These are phyloP conservation scores for Aspergillus puulaauensis DNA, from an alignment of 2,329 filamentous ascomycete species.

Conservation along the genomic window DNA sequence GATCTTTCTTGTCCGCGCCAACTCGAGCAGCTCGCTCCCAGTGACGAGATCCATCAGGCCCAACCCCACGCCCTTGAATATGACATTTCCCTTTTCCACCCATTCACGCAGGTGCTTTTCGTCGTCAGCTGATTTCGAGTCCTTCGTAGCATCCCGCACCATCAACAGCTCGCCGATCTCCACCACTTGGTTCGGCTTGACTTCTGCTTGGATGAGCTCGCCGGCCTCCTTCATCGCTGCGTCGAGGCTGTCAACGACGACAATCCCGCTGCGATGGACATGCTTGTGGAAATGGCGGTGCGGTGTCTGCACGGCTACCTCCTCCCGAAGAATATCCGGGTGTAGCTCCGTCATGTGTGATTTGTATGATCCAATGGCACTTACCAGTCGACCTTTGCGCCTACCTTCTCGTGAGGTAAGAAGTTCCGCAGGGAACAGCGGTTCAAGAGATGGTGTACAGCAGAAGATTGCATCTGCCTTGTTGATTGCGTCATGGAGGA, in stretches of 20 bases:
- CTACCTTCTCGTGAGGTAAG: constrained; percentile 61
- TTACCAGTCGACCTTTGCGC: constrained; percentile 45
- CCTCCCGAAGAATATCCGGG: constrained; percentile 68
- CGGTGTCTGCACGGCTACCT: constrained; percentile 47
- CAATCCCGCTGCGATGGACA: constrained; percentile 57
- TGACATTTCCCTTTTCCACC: constrained; percentile 63
- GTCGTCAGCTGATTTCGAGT: constrained; percentile 27
- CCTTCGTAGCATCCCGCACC: constrained; percentile 53
- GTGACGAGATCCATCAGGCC: constrained; percentile 69
- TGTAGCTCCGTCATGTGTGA: constrained; percentile 81
- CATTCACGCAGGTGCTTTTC: constrained; percentile 55
- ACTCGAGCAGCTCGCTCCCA: constrained; percentile 56
- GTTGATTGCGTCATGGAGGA: constrained; percentile 68
- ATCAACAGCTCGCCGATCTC: constrained; percentile 81
- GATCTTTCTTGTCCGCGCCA: constrained; percentile 56
- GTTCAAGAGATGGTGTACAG: constrained; percentile 73
- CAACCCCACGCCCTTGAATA: constrained; percentile 69
- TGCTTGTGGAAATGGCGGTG: constrained; percentile 53
- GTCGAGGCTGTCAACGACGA: constrained; percentile 69
- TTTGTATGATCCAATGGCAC: constrained; percentile 54
- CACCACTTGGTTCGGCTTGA: constrained; percentile 73
- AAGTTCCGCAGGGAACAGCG: constrained; percentile 72
- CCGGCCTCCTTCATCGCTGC: constrained; percentile 81
- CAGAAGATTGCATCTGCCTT: constrained; percentile 82
- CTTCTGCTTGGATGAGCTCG: constrained; percentile 76